A percentile compares a stretch with the other conserved stretches of the same genome.
Evolutionary conservation across 495 filamentous ascomycete genomes (phyloP).

Genomic region (Lasiosphaeria ovina): DNA sequence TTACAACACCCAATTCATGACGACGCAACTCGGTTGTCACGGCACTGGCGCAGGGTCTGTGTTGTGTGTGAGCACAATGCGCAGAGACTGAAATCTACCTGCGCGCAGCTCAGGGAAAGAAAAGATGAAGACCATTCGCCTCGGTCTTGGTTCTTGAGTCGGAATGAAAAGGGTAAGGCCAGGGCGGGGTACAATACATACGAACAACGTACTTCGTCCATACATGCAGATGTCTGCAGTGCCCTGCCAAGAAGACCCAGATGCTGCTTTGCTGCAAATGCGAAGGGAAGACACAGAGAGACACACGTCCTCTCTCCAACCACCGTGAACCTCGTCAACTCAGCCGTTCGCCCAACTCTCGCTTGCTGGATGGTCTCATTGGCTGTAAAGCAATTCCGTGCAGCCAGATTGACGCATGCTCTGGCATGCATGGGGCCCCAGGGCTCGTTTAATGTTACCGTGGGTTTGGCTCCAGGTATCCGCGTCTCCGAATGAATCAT

Average conservation of each 20-base stretch:
- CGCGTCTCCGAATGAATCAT: neutral
- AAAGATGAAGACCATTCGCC: neutral
- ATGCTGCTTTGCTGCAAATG: neutral
- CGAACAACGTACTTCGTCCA: neutral
- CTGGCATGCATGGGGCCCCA: neutral
- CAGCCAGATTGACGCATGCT: slow-evolving; percentile 12
- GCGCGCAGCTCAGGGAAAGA: neutral
- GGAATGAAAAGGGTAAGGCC: neutral
- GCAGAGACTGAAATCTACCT: neutral
- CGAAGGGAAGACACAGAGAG: neutral
- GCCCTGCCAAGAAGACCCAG: slow-evolving; percentile 4
- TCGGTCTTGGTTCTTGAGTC: neutral
- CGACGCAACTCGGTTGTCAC: neutral
- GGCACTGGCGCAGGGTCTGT: neutral
- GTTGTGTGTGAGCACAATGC: neutral
- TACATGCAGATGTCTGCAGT: neutral
- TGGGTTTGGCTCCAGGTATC: slow-evolving; percentile 13
- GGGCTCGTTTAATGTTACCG: slow-evolving; percentile 5
- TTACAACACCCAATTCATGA: neutral
- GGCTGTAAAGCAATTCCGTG: slow-evolving; percentile 9
- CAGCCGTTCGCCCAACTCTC: slow-evolving; percentile 3
- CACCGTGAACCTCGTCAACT: neutral
- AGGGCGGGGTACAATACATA: neutral
- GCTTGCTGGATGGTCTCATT: slow-evolving; percentile 11
- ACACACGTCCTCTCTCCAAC: no score